Evolutionary conservation across 305 asterid species (phyloP).

Genomic region (Lippia alba): DNA sequence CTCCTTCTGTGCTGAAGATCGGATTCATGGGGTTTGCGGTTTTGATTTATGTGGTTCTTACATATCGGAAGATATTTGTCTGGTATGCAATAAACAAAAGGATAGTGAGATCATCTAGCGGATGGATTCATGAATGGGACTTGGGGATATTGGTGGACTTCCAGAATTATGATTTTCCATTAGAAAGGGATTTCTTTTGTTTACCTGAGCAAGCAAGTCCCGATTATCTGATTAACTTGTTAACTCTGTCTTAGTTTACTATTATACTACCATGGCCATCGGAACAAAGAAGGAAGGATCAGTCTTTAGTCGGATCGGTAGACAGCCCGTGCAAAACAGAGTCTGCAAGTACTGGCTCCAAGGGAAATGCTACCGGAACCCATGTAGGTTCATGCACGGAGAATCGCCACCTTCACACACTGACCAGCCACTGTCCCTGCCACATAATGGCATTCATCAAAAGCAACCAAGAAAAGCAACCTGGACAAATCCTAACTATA

Average conservation of each 20-base stretch:
- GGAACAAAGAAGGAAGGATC: slow-evolving; percentile 25
- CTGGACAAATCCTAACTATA: slow-evolving; percentile 45
- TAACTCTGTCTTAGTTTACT: slow-evolving; percentile 37
- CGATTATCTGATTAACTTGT: slow-evolving; percentile 26
- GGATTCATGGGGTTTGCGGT: slow-evolving; percentile 10
- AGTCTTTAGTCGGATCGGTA: slow-evolving; percentile 24
- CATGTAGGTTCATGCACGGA: slow-evolving; percentile 52
- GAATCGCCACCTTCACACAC: slow-evolving; percentile 31
- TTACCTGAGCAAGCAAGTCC: slow-evolving; percentile 23
- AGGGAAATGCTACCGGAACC: slow-evolving; percentile 58
- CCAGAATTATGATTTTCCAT: slow-evolving; percentile 9
- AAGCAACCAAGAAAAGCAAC: slow-evolving; percentile 32
- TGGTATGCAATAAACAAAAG: neutral
- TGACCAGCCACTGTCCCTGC: slow-evolving; percentile 8
- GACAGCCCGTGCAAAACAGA: slow-evolving; percentile 22
- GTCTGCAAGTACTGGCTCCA: slow-evolving; percentile 59
- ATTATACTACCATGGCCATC: slow-evolving; percentile 38
- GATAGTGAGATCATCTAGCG: too few species aligned
- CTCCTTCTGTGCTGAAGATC: slow-evolving; percentile 7
- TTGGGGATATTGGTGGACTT: slow-evolving; percentile 24
- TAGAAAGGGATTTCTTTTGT: slow-evolving; percentile 27
- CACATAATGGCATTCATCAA: neutral
- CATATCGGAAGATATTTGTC: slow-evolving; percentile 7
- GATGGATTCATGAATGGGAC: slow-evolving; percentile 9
- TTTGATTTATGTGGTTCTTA: neutral